Evolutionary conservation across 352 stramenopile species (phyloP), one percentile per base, ranked within the genome.

Genomic region (Halophytophthora polymorphica): DNA sequence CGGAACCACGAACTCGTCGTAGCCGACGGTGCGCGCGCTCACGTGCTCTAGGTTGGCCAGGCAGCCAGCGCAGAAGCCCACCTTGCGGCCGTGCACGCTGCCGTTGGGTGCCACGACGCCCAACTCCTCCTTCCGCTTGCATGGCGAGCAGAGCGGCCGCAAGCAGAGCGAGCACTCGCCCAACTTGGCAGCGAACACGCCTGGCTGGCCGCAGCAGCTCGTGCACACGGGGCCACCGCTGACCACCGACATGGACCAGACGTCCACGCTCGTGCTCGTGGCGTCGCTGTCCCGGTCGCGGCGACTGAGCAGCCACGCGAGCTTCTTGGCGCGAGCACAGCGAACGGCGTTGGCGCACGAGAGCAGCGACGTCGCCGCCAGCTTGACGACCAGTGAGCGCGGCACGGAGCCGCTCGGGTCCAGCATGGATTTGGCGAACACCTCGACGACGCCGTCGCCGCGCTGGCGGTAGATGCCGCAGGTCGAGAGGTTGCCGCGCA

Each of bases 381-480:
- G 77, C 37, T 83, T 82, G 28, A 84, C 53, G 1, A 72, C 72
- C 2, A 81, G 36, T 14, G 64, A 52, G n/a, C 65, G 71, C 63
- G 71, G 56, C 15, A 86, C 50, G 1, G 59, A 59, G 4, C 73
- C 75, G 3, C 62, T 72, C 0, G 71, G 74, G 43, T 76, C 61
- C 18, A 83, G 39, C 18, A 70, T 77, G 14, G 53, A 57, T 29
- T 49, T 55, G 45, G 52, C 50, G 42, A 75, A 88, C 5, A 85
- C 36, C 37, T 88, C 72, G 13, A 88, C 70, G 33, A 61, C 42
- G 31, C 64, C 75, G 38, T 84, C 53, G 11, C 65, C 69, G 3
- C 62, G 60, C 37, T 89, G 78, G n/a, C 69, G 62, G 53, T 77
- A 89, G 14, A 86, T 33, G 7, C 50, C 69, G 42, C 73, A 83